These are phyloP conservation scores for Thermothelomyces thermophilus DNA, from an alignment of 2,329 filamentous ascomycete species.

Conservation along the genomic window DNA sequence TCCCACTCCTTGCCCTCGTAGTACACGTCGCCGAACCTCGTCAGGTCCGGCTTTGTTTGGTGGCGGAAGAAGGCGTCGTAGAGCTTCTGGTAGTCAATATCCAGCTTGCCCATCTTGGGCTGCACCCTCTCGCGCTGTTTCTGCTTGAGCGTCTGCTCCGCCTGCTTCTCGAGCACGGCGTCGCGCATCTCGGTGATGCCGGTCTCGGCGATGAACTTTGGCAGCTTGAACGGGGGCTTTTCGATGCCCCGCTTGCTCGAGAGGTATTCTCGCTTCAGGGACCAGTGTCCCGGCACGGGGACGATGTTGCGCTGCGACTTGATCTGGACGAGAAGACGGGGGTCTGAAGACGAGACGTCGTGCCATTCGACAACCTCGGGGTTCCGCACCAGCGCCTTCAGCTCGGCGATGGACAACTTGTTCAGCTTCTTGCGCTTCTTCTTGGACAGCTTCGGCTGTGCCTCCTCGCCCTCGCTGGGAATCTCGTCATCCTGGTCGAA, in stretches of 20 bases:
- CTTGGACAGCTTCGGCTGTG: conserved; percentile 72
- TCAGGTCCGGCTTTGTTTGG: conserved; percentile 91
- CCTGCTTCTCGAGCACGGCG: conserved; percentile 91
- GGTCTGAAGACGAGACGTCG: conserved; percentile 85
- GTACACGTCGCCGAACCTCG: conserved; percentile 96
- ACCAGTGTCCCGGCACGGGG: conserved; percentile 91
- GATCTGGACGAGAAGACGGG: conserved; percentile 82
- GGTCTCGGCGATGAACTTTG: conserved; percentile 95
- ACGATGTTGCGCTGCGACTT: conserved; percentile 94
- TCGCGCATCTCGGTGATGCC: conserved; percentile 98
- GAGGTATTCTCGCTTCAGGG: conserved; percentile 90
- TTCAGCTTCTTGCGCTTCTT: conserved; percentile 89
- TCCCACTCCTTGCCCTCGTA: conserved; percentile 99
- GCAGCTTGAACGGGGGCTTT: conserved; percentile 85
- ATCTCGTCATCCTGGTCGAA: conserved; percentile 81
- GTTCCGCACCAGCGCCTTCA: conserved; percentile 85
- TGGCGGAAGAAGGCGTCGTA: conserved; percentile 98
- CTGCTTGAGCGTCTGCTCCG: conserved; percentile 84
- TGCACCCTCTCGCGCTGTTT: conserved; percentile 92
- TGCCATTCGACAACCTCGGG: conserved; percentile 98
- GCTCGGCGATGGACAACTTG: conserved; percentile 88
- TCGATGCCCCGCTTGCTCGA: conserved; percentile 96
- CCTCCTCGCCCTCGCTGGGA: conserved; percentile 73
- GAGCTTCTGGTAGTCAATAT: conserved; percentile 97
- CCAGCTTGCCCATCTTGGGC: conserved; percentile 92